Percentiles rank a stretch among this genome's conserved stretches.
Conservation (phyloP, 768 basidiomycete genomes). For the Boletus edulis region DNA sequence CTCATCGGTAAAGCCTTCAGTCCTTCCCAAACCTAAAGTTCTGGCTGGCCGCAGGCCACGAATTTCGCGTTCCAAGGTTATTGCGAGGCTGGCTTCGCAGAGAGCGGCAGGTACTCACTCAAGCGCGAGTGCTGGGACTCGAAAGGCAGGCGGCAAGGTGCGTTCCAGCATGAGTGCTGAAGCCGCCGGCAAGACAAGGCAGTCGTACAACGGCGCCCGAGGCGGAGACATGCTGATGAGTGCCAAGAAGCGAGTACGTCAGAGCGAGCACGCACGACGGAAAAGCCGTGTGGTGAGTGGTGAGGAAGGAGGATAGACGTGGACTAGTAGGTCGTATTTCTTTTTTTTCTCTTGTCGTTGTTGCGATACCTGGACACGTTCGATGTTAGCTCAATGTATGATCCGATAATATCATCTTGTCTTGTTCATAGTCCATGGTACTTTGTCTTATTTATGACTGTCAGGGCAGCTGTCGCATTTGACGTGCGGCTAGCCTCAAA, state of each 20-base stretch:
- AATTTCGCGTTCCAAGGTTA: constrained; percentile 79
- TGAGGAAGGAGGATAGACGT: constrained; percentile 13
- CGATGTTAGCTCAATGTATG: constrained; percentile 6
- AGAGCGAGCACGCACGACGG: constrained; percentile 70
- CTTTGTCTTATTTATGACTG: background rate
- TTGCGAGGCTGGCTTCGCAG: constrained; percentile 72
- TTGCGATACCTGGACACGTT: constrained; percentile 8
- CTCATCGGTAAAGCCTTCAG: constrained; percentile 10
- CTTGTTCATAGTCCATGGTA: background rate
- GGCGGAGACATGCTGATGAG: constrained; percentile 50
- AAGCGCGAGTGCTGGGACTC: constrained; percentile 10
- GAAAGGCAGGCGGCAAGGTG: constrained; percentile 29
- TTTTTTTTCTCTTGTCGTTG: background rate
- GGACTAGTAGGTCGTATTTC: constrained; percentile 8
- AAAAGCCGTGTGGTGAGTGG: constrained; percentile 39
- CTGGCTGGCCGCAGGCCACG: constrained; percentile 60
- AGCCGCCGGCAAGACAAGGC: constrained; percentile 22
- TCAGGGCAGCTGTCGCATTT: no score
- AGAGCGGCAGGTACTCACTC: constrained; percentile 39
- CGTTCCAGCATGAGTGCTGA: constrained; percentile 54
- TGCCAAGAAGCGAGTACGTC: constrained; percentile 70
- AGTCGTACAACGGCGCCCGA: constrained; percentile 23
- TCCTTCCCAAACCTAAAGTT: constrained; percentile 29
- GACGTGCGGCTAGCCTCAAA: no score
- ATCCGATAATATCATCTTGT: constrained; percentile 9